Base-by-base conservation (phyloP, 176 grass and related monocot genomes). In the Aegilops longissima region DNA sequence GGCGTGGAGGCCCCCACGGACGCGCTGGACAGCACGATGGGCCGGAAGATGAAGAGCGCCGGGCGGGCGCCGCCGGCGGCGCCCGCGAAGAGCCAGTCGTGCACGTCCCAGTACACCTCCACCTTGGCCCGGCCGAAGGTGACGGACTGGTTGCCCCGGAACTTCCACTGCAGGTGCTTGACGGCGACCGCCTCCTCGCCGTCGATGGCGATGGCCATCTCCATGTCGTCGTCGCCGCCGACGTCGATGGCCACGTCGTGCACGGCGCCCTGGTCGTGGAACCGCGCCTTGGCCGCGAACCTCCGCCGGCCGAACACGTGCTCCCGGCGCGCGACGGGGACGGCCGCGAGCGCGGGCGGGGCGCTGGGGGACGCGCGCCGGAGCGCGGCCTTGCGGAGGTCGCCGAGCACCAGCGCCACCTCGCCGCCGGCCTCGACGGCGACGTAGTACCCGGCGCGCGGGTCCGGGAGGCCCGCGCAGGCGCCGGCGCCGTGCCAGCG, bases 91-190 rank as follows among this genome's bases (percentile, higher is more conserved):
- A 98, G 83, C 95, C 95, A 98, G 85, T 90, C 93, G 54, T 95
- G 93, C 7, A 98, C 95, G 77, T 98, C 93, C 95, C 95, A 98
- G 63, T 93, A 98, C 6, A 95, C 90, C 84, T 97, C 95, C 78
- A 97, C 91, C 68, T 90, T 92, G 6, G 92, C 92, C 34, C 87
- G 76, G 47, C 90, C 90, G 31, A 97, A 93, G 1, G 95, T 97
- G 1, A 97, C 84, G 0, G 92, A 93, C 36, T 97, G 92, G 77
- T 97, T 97, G 8, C 95, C 92, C 54, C 95, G 6, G 65, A 97
- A 97, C 86, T 97, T 97, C 95, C 92, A 97, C 38, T 97, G 95
- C 45, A 97, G 90, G 27, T 97, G 95, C 88, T 89, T 94, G 84
- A 97, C 95, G n/a, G 90, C 85, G 33, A 97, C 89, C 2, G 87